Conservation (phyloP, 2,329 filamentous ascomycete genomes). For the Fusarium coffeatum region DNA sequence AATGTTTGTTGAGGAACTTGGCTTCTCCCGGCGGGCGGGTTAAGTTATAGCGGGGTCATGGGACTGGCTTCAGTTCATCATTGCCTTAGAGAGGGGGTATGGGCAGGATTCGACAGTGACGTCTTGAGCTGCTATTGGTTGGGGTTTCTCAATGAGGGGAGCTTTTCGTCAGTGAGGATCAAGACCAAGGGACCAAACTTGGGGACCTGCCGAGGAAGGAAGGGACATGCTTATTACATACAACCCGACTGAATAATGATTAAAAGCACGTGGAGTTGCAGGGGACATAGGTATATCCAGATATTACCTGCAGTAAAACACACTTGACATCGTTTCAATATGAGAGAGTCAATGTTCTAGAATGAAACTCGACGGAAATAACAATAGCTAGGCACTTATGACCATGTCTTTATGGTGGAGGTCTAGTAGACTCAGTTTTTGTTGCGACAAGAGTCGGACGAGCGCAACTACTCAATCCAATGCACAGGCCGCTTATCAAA, state of each 20-base stretch:
- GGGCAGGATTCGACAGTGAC: constrained; percentile 30
- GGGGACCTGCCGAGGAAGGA: constrained; percentile 20
- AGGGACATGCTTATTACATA: constrained; percentile 7
- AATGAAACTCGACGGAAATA: background rate
- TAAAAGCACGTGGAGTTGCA: constrained; percentile 20
- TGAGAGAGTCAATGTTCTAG: background rate
- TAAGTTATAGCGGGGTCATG: constrained; percentile 43
- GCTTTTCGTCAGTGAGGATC: background rate
- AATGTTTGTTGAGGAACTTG: constrained; percentile 41
- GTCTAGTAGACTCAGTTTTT: background rate
- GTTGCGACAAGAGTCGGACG: background rate
- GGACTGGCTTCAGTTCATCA: constrained; percentile 17
- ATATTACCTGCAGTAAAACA: background rate
- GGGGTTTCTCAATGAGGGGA: background rate
- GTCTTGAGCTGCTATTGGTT: constrained; percentile 33
- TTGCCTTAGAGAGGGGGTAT: constrained; percentile 30
- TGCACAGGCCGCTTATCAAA: background rate
- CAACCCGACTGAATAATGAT: background rate
- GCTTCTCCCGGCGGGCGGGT: constrained; percentile 30
- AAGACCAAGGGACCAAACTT: constrained; percentile 4
- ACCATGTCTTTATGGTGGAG: background rate
- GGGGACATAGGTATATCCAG: background rate
- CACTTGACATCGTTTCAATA: background rate
- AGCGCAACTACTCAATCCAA: background rate
- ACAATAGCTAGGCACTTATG: background rate